phyloP scores from a whole-genome alignment of 164 flowering plant genomes.

The Chloranthus sessilifolius region DNA sequence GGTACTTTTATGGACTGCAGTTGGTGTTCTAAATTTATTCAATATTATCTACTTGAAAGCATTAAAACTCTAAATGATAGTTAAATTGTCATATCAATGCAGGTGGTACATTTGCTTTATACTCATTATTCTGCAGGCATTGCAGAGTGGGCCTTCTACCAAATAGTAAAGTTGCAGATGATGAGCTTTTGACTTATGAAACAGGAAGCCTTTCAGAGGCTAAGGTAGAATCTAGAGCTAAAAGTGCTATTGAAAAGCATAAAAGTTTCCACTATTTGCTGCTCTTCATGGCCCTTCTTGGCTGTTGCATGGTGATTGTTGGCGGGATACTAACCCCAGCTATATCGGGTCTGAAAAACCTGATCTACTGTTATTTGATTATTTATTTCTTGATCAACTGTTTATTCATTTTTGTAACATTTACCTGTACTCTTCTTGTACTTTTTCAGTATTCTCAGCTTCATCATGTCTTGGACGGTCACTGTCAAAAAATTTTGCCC shows the following conservation, averaged over 20 bases:
- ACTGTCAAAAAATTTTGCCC: slow-evolving; percentile 23
- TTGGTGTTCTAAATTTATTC: background rate
- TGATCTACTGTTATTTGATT: background rate
- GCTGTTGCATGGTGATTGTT: slow-evolving; percentile 59
- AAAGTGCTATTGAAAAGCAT: slow-evolving; percentile 41
- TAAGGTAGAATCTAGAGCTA: slow-evolving; percentile 40
- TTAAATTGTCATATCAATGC: slow-evolving; percentile 15
- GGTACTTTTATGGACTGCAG: slow-evolving; percentile 33
- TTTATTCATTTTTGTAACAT: background rate
- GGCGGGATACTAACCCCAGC: slow-evolving; percentile 72
- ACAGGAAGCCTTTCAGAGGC: slow-evolving; percentile 13
- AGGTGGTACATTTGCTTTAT: slow-evolving; percentile 72
- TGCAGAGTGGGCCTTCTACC: slow-evolving; percentile 63
- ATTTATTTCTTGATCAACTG: background rate
- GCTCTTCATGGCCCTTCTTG: slow-evolving; percentile 52
- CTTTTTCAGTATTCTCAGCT: slow-evolving; percentile 49
- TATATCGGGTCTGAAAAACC: slow-evolving; percentile 45
- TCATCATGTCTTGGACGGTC: slow-evolving; percentile 38
- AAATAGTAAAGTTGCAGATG: slow-evolving; percentile 24
- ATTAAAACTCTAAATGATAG: background rate
- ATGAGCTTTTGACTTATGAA: slow-evolving; percentile 27
- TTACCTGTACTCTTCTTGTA: background rate
- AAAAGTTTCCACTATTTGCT: slow-evolving; percentile 47
- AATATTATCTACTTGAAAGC: background rate
- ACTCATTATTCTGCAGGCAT: slow-evolving; percentile 61